Percentiles rank a stretch among this genome's conserved stretches.
Conservation (phyloP, 495 filamentous ascomycete species). For the Xanthoparmelia taractica region DNA sequence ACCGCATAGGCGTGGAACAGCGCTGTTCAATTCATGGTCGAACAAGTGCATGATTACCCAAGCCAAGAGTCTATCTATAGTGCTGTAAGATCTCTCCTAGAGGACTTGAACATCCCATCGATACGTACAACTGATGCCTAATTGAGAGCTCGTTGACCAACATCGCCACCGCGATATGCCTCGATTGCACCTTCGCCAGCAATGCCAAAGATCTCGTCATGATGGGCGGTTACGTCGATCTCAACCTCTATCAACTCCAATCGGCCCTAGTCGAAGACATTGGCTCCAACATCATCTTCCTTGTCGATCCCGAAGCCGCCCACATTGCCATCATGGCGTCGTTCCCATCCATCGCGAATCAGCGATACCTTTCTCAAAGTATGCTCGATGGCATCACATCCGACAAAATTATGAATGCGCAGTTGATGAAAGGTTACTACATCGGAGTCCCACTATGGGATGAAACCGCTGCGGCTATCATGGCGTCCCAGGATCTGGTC, state of each 20-base stretch:
- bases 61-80: constrained; percentile 28
- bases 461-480: constrained; percentile 36
- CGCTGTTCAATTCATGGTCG: constrained; percentile 35
- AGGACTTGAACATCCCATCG: not conserved
- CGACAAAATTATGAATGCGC: constrained; percentile 28
- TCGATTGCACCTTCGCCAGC: constrained; percentile 33
- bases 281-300: constrained; percentile 37
- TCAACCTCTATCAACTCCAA: constrained; percentile 33
- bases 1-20: constrained; percentile 19
- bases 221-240: constrained; percentile 38
- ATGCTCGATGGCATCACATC: constrained; percentile 28
- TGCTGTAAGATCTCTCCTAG: constrained; percentile 1
- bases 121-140: not conserved
- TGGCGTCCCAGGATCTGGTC: constrained; percentile 32
- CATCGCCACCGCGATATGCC: constrained; percentile 35
- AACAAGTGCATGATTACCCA: constrained; percentile 36
- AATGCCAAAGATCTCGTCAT: constrained; percentile 37
- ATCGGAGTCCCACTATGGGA: constrained; percentile 37
- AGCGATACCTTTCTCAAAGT: constrained; percentile 29
- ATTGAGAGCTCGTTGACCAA: constrained; percentile 36
- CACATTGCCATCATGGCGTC: constrained; percentile 37
- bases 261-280: constrained; percentile 27
- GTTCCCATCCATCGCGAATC: constrained; percentile 39
- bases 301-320: constrained; percentile 39
- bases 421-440: constrained; percentile 34